A percentile compares a stretch with the other conserved stretches of the same genome.
Conservation (phyloP, 2,329 filamentous ascomycete genomes). For the Ceratocystis colombiana region DNA sequence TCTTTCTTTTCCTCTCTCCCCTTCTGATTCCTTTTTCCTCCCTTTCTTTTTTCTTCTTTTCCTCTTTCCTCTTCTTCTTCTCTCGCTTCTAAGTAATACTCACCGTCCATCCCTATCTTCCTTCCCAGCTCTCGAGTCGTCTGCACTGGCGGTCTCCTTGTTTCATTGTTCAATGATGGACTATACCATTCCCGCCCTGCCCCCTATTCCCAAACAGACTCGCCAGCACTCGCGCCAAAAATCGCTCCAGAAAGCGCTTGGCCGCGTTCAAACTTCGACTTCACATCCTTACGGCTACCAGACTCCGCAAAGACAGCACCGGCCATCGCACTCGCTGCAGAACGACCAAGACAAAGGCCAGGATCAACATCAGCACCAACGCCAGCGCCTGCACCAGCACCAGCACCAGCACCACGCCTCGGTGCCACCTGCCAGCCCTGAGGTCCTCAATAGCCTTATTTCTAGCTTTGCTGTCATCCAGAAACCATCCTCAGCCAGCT, state of each 20-base stretch:
- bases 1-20: neutral
- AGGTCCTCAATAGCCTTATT: constrained; percentile 24
- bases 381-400: neutral
- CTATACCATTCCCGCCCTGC: constrained; percentile 22
- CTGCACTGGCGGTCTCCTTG: constrained; percentile 13
- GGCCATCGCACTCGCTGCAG: neutral
- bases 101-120: constrained; percentile 4
- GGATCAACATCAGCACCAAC: too few relatives aligned
- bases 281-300: constrained; percentile 14
- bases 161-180: constrained; percentile 24
- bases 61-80: neutral
- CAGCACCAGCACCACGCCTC: neutral
- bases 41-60: constrained; percentile 6
- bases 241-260: constrained; percentile 24
- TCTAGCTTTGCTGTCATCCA: constrained; percentile 25
- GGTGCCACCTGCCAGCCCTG: constrained; percentile 21
- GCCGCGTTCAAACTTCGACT: constrained; percentile 19
- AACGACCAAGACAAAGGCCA: neutral
- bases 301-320: neutral
- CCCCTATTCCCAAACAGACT: constrained; percentile 27
- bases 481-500: constrained; percentile 16
- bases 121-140: constrained; percentile 7
- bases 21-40: neutral
- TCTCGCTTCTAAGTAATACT: neutral
- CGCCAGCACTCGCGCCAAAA: constrained; percentile 26